Conservation (phyloP, 2,329 filamentous ascomycete species). For the Aureobasidium musti region DNA sequence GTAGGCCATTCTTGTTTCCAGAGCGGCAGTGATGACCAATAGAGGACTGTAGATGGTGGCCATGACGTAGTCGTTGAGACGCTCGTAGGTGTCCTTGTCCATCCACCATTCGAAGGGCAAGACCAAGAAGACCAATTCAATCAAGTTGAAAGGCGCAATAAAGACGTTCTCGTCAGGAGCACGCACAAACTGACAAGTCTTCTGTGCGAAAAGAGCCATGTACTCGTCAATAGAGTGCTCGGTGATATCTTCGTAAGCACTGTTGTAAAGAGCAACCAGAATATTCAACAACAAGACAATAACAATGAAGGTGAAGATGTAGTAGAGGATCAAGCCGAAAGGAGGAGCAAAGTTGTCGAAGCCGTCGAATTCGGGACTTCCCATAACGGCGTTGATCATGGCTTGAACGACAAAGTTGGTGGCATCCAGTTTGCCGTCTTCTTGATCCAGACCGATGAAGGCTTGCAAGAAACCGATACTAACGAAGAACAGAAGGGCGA, state of each 20-base stretch:
- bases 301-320: constrained; percentile 95
- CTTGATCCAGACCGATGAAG: constrained; percentile 86
- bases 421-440: constrained; percentile 65
- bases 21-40: constrained; percentile 61
- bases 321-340: constrained; percentile 94
- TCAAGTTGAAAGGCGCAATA: constrained; percentile 90
- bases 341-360: constrained; percentile 91
- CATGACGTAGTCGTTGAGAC: constrained; percentile 88
- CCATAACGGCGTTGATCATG: constrained; percentile 89
- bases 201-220: constrained; percentile 87
- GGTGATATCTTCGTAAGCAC: constrained; percentile 92
- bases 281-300: constrained; percentile 95
- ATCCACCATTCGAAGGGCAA: constrained; percentile 96
- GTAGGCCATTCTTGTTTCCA: constrained; percentile 66
- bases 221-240: constrained; percentile 93
- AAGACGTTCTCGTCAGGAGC: constrained; percentile 98
- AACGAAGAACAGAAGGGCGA: constrained; percentile 82
- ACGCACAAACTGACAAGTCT: constrained; percentile 95
- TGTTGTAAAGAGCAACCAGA: constrained; percentile 95
- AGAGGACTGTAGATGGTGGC: constrained; percentile 79
- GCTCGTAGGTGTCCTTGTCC: constrained; percentile 69
- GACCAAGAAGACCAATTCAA: constrained; percentile 79
- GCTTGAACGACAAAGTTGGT: constrained; percentile 73
- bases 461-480: constrained; percentile 87
- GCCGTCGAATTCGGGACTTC: constrained; percentile 82